Base-by-base conservation (phyloP, 2,329 filamentous ascomycete species). In the Dactylellina drechsleri region DNA sequence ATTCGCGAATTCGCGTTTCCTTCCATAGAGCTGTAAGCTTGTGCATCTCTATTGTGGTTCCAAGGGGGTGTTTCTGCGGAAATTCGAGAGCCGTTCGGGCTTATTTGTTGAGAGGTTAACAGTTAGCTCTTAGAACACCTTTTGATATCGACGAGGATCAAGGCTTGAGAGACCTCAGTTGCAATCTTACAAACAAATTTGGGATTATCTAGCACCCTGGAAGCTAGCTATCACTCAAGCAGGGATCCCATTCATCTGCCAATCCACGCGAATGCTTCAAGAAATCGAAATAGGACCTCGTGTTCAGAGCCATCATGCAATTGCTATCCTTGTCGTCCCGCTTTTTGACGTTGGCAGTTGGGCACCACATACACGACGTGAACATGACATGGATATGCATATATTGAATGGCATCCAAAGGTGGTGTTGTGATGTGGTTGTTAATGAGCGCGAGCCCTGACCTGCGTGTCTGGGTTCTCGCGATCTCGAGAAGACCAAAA, bases 121-220 rank as follows among this genome's bases (percentile, higher is more conserved):
- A 3, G 16, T 52, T 47, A 26, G 15, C 54, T 56, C 26, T 52
- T 26, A 2, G 36, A 71, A 23, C 49, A 26, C 47, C 31, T 31
- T 60, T 56, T 73, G 60, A 66, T 72, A 66, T 73, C 68, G 61
- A 66, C 47, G 68, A 73, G 68, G 68, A 73, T 73, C 68, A 73
- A 73, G 68, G 68, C 68, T 73, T 28, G 36, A 66, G 61, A 50
- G 56, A 60, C 47, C 40, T 73, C 47, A 66, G 18, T 47, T 61
- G 53, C 53, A 73, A 73, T 66, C 61, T 73, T 73, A 73, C 54
- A 49, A n/a, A 53, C 62, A 20, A 36, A 57, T 18, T 12, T 65
- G 61, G 31, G 61, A 66, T 66, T 61, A 49, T 60, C 54, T 53
- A 43, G 36, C 58, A 66, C 43, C 62, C 59, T 59, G 43, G 54